These are phyloP conservation scores for Stygiomarasmius scandens DNA, from an alignment of 1,284 basidiomycete genomes.

Conservation along the genomic window DNA sequence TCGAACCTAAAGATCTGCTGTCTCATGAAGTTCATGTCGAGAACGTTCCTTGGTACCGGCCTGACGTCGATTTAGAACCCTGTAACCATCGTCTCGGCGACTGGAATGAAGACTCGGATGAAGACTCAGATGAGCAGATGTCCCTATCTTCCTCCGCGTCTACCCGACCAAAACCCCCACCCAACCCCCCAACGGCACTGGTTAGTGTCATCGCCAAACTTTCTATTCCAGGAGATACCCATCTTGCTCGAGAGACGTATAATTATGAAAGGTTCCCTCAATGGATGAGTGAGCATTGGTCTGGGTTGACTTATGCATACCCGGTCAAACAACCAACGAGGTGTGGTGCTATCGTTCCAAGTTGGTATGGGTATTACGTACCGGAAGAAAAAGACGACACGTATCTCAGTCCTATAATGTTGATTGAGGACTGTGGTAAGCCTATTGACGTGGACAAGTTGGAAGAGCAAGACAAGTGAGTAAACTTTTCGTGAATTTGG, in stretches of 20 bases:
- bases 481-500: not conserved
- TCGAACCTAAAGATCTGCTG: not conserved
- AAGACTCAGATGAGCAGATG: too few species aligned
- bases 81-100: not conserved
- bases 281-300: slow-evolving; percentile 51
- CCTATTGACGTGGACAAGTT: slow-evolving; percentile 34
- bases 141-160: too few species aligned
- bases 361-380: slow-evolving; percentile 28
- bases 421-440: slow-evolving; percentile 53
- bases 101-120: too few species aligned
- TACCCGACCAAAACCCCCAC: not conserved
- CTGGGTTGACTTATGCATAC: slow-evolving; percentile 44
- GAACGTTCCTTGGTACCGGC: slow-evolving; percentile 10
- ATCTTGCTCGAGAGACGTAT: slow-evolving; percentile 39
- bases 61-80: not conserved
- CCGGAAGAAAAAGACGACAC: not conserved
- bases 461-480: slow-evolving; percentile 37
- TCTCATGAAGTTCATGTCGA: not conserved
- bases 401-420: slow-evolving; percentile 46
- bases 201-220: slow-evolving; percentile 36
- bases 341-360: slow-evolving; percentile 49
- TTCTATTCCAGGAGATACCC: slow-evolving; percentile 28
- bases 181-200: slow-evolving; percentile 31
- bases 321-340: slow-evolving; percentile 48
- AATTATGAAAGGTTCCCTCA: slow-evolving; percentile 46